Conservation (phyloP, 768 basidiomycete species). For the Mycena leptocephala region DNA sequence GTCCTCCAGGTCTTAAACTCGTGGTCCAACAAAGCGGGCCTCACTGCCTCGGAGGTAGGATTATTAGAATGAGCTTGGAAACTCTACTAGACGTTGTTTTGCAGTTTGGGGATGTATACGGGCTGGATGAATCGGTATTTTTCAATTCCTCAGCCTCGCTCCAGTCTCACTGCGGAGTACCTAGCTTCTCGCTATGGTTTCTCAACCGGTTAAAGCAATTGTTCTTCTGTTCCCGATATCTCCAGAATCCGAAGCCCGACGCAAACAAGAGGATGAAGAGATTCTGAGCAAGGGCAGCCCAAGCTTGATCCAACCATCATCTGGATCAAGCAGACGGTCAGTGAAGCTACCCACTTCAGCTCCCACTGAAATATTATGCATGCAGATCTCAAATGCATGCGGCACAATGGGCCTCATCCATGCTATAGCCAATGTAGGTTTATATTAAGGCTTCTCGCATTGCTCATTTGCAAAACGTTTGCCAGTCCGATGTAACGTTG, state of each 20-base stretch:
- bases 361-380: slow-evolving; percentile 1
- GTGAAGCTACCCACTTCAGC: slow-evolving; percentile 29
- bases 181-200: slow-evolving; percentile 80
- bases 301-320: slow-evolving; percentile 76
- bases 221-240: slow-evolving; percentile 88
- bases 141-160: too few species aligned
- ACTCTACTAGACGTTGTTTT: too few species aligned
- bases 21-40: slow-evolving; percentile 83
- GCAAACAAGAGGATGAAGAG: slow-evolving; percentile 73
- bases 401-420: slow-evolving; percentile 93
- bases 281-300: slow-evolving; percentile 64
- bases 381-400: slow-evolving; percentile 88
- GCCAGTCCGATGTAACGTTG: slow-evolving; percentile 72
- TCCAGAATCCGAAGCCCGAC: slow-evolving; percentile 63
- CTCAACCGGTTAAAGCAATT: slow-evolving; percentile 86
- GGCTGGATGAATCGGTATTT: slow-evolving; percentile 77
- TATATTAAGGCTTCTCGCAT: background rate
- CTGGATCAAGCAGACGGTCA: slow-evolving; percentile 94
- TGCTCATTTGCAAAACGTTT: background rate
- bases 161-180: background rate
- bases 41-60: too few species aligned
- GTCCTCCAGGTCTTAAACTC: slow-evolving; percentile 63
- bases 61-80: too few species aligned
- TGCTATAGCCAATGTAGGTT: slow-evolving; percentile 83
- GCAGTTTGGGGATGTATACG: slow-evolving; percentile 81